Base-by-base conservation (phyloP, 2,329 filamentous ascomycete species). In the Diaporthe batatas region DNA sequence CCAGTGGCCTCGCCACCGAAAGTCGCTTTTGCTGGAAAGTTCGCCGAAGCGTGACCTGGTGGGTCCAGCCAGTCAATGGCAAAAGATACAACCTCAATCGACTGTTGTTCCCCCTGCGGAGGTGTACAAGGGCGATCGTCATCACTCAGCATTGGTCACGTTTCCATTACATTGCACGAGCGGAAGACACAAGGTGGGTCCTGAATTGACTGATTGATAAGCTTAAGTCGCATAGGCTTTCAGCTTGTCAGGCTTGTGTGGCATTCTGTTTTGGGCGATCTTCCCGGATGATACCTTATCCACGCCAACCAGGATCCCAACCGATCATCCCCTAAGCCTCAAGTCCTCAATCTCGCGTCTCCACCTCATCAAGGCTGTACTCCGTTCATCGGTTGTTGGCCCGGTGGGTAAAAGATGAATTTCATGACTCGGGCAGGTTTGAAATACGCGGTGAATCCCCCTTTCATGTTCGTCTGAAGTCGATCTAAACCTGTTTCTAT, bases 151-250 rank as follows among this genome's bases (percentile, higher is more conserved):
- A 51, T 51, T 65, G 44, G 62, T 39, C 62, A 51, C 29, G 44
- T 65, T 51, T 65, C 62, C 44, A 6, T 32, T 53, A 51, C 36
- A 51, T 65, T 65, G 44, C 62, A 39, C 44, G 29, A 23, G 29
- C 25, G 32, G 23, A 51, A 21, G 10, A 12, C 6, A 25, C 39
- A 42, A 42, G 3, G 44, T 36, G 44, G 62, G 44, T 25, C 36
- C 34, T n/a, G 7, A 29, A 65, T 51, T n/a, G n/a, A n/a, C n/a
- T n/a, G n/a, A n/a, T n/a, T 32, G 62, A 65, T 65, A 65, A 65
- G 44, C 62, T 65, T 65, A 65, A 51, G 62, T 65, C 44, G 51
- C 62, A 65, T 65, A 65, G 49, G 51, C 62, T 65, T 65, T 44
- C 44, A 51, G 29, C 36, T 65, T 65, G 62, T 44, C n/a, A n/a